Percentiles rank a stretch among this genome's conserved stretches.
phyloP scores from a whole-genome alignment of 495 filamentous ascomycete genomes.

The Xylaria grammica region DNA sequence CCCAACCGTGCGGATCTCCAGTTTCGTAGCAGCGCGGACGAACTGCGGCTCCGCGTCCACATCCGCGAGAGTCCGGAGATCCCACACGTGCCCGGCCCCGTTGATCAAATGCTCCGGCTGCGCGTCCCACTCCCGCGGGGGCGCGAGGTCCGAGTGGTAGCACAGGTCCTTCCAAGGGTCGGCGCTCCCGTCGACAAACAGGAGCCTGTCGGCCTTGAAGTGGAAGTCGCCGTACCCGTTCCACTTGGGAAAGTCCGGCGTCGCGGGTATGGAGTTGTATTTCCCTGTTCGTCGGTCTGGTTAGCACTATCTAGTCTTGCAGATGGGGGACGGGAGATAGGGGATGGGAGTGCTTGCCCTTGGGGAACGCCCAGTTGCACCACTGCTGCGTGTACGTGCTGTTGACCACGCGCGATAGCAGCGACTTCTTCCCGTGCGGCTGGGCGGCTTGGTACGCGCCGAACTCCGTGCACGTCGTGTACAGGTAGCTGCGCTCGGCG shows the following conservation, averaged over 20 bases:
- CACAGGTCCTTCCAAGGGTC: conserved; percentile 49
- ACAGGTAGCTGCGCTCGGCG: conserved; percentile 44
- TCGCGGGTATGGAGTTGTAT: conserved; percentile 44
- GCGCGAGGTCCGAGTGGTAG: conserved; percentile 44
- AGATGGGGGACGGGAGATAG: background rate
- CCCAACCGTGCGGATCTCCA: conserved; percentile 48
- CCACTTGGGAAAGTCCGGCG: conserved; percentile 40
- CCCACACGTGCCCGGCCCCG: conserved; percentile 52
- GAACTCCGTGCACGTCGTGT: conserved; percentile 47
- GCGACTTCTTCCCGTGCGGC: conserved; percentile 35
- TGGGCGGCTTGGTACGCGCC: conserved; percentile 48
- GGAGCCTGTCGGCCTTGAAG: conserved; percentile 43
- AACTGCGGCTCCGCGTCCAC: conserved; percentile 47
- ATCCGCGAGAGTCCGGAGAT: conserved; percentile 44
- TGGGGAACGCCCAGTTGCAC: conserved; percentile 52
- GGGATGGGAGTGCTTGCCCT: background rate
- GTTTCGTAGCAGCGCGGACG: conserved; percentile 48
- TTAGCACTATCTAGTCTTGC: background rate
- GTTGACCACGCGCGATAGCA: conserved; percentile 46
- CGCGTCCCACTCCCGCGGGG: conserved; percentile 34
- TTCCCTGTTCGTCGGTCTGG: conserved; percentile 25
- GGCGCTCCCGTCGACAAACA: conserved; percentile 47
- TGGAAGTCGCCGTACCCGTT: conserved; percentile 47
- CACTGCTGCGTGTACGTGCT: conserved; percentile 53
- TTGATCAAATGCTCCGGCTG: conserved; percentile 47